These are phyloP conservation scores for Aureobasidium sp. DNA, from an alignment of 2,329 filamentous ascomycete species.

Conservation along the genomic window DNA sequence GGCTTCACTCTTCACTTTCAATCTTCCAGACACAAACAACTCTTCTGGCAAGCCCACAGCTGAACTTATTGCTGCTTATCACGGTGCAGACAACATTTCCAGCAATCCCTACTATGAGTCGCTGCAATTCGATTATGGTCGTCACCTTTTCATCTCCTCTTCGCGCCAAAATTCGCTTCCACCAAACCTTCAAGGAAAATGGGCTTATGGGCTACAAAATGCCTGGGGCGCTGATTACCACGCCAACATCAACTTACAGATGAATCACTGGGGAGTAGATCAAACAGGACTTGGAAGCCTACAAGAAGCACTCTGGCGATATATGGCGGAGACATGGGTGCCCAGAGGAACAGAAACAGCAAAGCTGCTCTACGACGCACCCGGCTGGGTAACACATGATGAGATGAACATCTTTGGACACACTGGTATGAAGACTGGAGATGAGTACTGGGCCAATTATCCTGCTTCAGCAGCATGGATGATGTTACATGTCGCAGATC, in stretches of 20 bases:
- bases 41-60: conserved; percentile 38
- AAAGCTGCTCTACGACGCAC: conserved; percentile 45
- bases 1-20: conserved; percentile 35
- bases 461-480: conserved; percentile 50
- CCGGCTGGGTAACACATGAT: conserved; percentile 52
- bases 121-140: conserved; percentile 48
- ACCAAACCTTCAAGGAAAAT: conserved; percentile 51
- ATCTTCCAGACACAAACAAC: conserved; percentile 39
- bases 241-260: conserved; percentile 54
- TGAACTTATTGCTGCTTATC: conserved; percentile 28
- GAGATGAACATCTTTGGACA: conserved; percentile 55
- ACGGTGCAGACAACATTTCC: conserved; percentile 32
- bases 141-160: conserved; percentile 50
- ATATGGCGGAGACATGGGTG: conserved; percentile 49
- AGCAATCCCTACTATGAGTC: conserved; percentile 47
- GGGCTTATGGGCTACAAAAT: conserved; percentile 41
- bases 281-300: conserved; percentile 45
- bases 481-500: conserved; percentile 54
- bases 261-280: conserved; percentile 55
- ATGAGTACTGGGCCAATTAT: conserved; percentile 39
- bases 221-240: conserved; percentile 53
- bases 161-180: conserved; percentile 47
- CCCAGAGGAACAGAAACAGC: conserved; percentile 50
- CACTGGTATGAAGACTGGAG: conserved; percentile 43
- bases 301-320: conserved; percentile 45